Base-by-base conservation (phyloP, 2,329 filamentous ascomycete genomes). In the Alternaria ethzedia region DNA sequence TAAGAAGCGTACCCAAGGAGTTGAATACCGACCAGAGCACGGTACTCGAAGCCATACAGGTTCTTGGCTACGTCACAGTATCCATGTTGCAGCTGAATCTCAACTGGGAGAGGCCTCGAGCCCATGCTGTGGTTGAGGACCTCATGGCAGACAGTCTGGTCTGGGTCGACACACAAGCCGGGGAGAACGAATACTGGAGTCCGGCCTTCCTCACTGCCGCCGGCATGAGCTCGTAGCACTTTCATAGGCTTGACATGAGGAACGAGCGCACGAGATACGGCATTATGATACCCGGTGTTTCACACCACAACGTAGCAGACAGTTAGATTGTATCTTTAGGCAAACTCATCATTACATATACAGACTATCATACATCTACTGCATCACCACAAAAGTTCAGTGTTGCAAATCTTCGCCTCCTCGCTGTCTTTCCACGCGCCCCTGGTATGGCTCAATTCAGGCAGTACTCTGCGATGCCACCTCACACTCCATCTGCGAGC, bases 181-280 rank as follows among this genome's bases (percentile, higher is more conserved):
- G 87, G 9, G 95, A 98, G 82, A 94, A 90, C 80, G 94, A 98
- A 80, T 99, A 97, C 74, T 99, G 96, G 96, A 92, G 89, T 63
- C 92, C 92, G 1, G 89, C 90, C 0, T 92, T 91, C 65, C 92
- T 94, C 15, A 73, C 70, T n/a, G 71, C 57, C 25, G 71, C 47
- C 15, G 66, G 36, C 12, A 43, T 20, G 11, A 54, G 57, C 30
- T 32, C 26, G 17, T 32, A 51, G 55, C 12, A 51, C 32, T 36
- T 15, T 21, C 47, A 28, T 15, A 32, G 9, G 25, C 46, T 50
- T 50, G n/a, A 50, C 15, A 50, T 28, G n/a, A 13, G 17, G 10
- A 11, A n/a, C 12, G 15, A 26, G 45, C 28, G 17, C 30, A 32
- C 20, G 49, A 52, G 49, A 52, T 9, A 30, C 23, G 49, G 21